Conservation (phyloP, 2,329 filamentous ascomycete genomes). For the Stagonosporopsis tanaceti region DNA sequence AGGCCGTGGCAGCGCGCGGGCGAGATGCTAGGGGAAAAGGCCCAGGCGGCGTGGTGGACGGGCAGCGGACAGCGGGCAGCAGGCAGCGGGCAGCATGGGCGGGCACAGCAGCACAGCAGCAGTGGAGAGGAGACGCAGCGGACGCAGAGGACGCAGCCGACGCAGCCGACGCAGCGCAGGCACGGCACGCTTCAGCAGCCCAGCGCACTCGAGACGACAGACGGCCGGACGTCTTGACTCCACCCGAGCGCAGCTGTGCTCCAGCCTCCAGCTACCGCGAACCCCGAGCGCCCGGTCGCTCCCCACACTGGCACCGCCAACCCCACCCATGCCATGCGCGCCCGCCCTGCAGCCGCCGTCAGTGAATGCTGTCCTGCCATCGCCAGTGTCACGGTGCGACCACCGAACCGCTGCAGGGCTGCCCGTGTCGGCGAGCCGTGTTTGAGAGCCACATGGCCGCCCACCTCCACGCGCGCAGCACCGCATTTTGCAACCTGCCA, state of each 20-base stretch:
- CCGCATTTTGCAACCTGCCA: too few relatives aligned
- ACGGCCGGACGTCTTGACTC: constrained; percentile 22
- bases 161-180: constrained; percentile 3
- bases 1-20: not conserved
- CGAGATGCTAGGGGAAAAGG: constrained; percentile 15
- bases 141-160: too few relatives aligned
- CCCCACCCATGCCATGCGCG: constrained; percentile 12
- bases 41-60: constrained; percentile 14
- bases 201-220: constrained; percentile 9
- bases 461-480: not conserved
- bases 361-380: constrained; percentile 10
- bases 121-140: constrained; percentile 4
- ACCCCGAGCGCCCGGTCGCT: constrained; percentile 19
- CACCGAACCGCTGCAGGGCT: constrained; percentile 7
- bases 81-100: constrained; percentile 20
- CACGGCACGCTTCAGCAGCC: constrained; percentile 18
- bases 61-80: constrained; percentile 12
- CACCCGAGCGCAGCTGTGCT: constrained; percentile 14
- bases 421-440: not conserved
- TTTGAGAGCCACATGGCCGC: constrained; percentile 5
- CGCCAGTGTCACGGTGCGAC: constrained; percentile 13
- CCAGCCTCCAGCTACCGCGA: not conserved
- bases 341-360: constrained; percentile 15
- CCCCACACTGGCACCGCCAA: constrained; percentile 9
- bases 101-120: constrained; percentile 5